These are phyloP conservation scores for Podaxis sp. DNA, from an alignment of 768 basidiomycete genomes.

Conservation along the genomic window DNA sequence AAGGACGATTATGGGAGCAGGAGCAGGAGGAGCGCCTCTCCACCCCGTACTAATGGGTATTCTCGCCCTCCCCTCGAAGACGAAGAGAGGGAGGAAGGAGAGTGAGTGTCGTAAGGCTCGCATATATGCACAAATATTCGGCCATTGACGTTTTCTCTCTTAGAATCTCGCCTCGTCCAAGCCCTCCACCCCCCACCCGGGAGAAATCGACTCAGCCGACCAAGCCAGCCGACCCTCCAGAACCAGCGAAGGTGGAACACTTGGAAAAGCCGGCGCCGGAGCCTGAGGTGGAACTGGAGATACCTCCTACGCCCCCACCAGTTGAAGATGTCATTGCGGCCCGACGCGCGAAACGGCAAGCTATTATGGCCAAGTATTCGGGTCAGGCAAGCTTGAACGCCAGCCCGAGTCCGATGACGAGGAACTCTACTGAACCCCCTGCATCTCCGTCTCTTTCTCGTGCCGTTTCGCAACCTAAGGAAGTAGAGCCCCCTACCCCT, in stretches of 20 bases:
- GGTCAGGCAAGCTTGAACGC: slow-evolving; percentile 46
- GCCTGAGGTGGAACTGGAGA: slow-evolving; percentile 17
- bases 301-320: slow-evolving; percentile 26
- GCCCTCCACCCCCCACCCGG: slow-evolving; percentile 12
- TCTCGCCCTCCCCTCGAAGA: slow-evolving; percentile 28
- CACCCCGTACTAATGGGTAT: slow-evolving; percentile 21
- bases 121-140: slow-evolving; percentile 9
- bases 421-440: slow-evolving; percentile 70
- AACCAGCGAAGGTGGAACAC: slow-evolving; percentile 14
- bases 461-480: slow-evolving; percentile 37
- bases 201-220: background rate
- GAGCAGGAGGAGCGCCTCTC: slow-evolving; percentile 24
- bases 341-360: slow-evolving; percentile 69
- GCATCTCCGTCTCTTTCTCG: slow-evolving; percentile 46
- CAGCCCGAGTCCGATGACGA: slow-evolving; percentile 60
- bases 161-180: slow-evolving; percentile 65
- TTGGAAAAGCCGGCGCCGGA: slow-evolving; percentile 2
- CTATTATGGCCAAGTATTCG: slow-evolving; percentile 76
- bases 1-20: slow-evolving; percentile 21
- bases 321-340: slow-evolving; percentile 66
- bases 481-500: background rate
- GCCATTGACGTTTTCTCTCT: slow-evolving; percentile 6
- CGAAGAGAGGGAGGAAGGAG: slow-evolving; percentile 85
- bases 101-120: slow-evolving; percentile 65
- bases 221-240: slow-evolving; percentile 12